phyloP scores from a whole-genome alignment of 345 rosid genomes.

The Eutrema japonicum region DNA sequence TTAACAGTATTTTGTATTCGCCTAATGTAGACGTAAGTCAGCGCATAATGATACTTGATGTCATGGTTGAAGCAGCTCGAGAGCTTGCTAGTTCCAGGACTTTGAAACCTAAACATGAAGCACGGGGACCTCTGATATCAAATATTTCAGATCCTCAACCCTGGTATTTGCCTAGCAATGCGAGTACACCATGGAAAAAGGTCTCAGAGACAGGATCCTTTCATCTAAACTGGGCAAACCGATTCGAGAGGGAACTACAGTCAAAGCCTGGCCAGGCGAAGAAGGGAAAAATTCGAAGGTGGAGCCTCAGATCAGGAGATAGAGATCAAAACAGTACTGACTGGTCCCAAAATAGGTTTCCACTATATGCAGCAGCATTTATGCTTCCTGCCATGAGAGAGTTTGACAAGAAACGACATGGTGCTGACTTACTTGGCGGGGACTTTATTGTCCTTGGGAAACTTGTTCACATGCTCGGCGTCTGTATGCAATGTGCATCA shows the following conservation, averaged over 20 bases:
- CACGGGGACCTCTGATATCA: slow-evolving; percentile 58
- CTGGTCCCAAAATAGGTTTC: slow-evolving; percentile 78
- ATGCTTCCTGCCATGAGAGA: slow-evolving; percentile 99
- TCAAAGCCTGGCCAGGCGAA: slow-evolving; percentile 56
- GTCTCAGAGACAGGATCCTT: slow-evolving; percentile 61
- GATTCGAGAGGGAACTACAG: slow-evolving; percentile 91
- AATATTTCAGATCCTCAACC: slow-evolving; percentile 79
- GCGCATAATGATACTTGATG: slow-evolving; percentile 95
- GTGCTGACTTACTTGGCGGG: slow-evolving; percentile 94
- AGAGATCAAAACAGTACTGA: slow-evolving; percentile 53
- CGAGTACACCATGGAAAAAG: slow-evolving; percentile 84
- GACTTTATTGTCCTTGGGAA: slow-evolving; percentile 94
- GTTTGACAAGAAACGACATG: slow-evolving; percentile 88
- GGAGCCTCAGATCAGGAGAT: slow-evolving; percentile 67
- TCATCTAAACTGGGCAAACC: slow-evolving; percentile 70
- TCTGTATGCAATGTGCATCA: slow-evolving; percentile 83
- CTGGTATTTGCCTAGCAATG: slow-evolving; percentile 87
- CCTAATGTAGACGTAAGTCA: slow-evolving; percentile 90
- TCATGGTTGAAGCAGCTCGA: slow-evolving; percentile 89
- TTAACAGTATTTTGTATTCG: slow-evolving; percentile 71
- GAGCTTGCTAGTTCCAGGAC: slow-evolving; percentile 80
- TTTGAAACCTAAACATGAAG: slow-evolving; percentile 57
- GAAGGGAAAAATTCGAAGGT: slow-evolving; percentile 83
- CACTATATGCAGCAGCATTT: slow-evolving; percentile 86
- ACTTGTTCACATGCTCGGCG: slow-evolving; percentile 91